Percentiles rank a stretch among this genome's conserved stretches.
Conservation (phyloP, 2,329 filamentous ascomycete genomes). For the Eutypa lata region DNA sequence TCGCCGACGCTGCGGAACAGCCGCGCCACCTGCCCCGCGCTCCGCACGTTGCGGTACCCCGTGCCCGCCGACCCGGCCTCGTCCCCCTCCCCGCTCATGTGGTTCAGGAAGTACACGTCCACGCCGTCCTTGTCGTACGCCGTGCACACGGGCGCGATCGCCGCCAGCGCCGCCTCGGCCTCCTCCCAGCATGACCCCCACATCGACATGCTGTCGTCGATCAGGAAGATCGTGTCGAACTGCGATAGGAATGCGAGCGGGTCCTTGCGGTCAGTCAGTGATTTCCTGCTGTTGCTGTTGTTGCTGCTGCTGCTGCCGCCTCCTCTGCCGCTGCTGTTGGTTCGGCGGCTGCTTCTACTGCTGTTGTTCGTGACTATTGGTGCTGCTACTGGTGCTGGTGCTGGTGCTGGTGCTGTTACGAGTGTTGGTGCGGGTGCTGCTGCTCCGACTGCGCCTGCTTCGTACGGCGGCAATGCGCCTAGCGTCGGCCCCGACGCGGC, state of each 20-base stretch:
- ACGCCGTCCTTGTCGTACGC: conserved; percentile 75
- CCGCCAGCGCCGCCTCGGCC: conserved; percentile 59
- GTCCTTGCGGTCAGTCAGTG: background rate
- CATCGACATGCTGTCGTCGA: conserved; percentile 88
- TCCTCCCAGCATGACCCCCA: conserved; percentile 69
- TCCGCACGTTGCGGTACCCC: conserved; percentile 62
- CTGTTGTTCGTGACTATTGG: background rate
- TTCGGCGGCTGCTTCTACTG: conserved; percentile 4
- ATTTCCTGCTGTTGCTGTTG: background rate
- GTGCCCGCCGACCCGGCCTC: conserved; percentile 35
- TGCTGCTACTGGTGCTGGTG: conserved; percentile 7
- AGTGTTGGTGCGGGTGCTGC: conserved; percentile 7
- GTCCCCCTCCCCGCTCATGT: conserved; percentile 35
- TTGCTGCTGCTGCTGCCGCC: background rate
- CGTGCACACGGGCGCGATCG: conserved; percentile 77
- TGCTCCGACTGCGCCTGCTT: conserved; percentile 1
- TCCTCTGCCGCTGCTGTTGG: background rate
- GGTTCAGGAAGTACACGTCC: conserved; percentile 85
- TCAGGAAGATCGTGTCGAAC: conserved; percentile 84
- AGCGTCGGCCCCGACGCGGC: background rate
- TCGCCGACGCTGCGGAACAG: conserved; percentile 69
- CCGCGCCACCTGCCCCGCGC: conserved; percentile 52
- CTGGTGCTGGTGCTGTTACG: conserved; percentile 1
- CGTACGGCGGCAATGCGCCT: background rate
- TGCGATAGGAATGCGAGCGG: conserved; percentile 59